Conservation (phyloP, 352 stramenopile species). For the Blastocystis sp. region DNA sequence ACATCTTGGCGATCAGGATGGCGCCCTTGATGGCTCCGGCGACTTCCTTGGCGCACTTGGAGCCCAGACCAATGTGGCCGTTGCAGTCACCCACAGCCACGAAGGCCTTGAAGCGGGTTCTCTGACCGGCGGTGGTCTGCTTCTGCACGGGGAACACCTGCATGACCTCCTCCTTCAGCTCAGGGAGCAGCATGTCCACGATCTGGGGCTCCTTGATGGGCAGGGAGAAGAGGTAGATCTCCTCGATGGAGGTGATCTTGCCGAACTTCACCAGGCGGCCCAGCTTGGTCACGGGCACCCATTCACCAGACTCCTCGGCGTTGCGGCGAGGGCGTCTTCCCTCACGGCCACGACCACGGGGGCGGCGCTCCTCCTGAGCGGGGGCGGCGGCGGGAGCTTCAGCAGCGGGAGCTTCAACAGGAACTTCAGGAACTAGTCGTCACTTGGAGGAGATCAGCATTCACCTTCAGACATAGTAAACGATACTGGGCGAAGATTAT, state of each 20-base stretch:
- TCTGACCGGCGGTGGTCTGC: constrained; percentile 96
- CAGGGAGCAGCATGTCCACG: constrained; percentile 85
- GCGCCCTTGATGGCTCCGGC: constrained; percentile 96
- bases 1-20: constrained; percentile 98
- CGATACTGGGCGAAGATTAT: background rate
- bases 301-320: constrained; percentile 75
- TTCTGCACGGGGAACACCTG: constrained; percentile 99
- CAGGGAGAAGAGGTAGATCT: constrained; percentile 99
- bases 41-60: constrained; percentile 98
- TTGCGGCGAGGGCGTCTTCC: constrained; percentile 17
- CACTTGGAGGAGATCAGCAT: background rate
- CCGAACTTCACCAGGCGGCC: constrained; percentile 98
- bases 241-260: constrained; percentile 97
- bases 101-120: constrained; percentile 99
- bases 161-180: constrained; percentile 99
- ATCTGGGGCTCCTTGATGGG: constrained; percentile 99
- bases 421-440: constrained; percentile 15
- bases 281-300: constrained; percentile 99
- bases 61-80: constrained; percentile 97
- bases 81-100: constrained; percentile 95
- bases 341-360: constrained; percentile 56
- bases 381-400: constrained; percentile 3
- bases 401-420: constrained; percentile 34
- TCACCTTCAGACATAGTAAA: constrained; percentile 46
- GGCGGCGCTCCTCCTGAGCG: constrained; percentile 31